These are phyloP conservation scores for Calonectria fujianensis DNA, from an alignment of 2,329 filamentous ascomycete genomes.

Conservation along the genomic window DNA sequence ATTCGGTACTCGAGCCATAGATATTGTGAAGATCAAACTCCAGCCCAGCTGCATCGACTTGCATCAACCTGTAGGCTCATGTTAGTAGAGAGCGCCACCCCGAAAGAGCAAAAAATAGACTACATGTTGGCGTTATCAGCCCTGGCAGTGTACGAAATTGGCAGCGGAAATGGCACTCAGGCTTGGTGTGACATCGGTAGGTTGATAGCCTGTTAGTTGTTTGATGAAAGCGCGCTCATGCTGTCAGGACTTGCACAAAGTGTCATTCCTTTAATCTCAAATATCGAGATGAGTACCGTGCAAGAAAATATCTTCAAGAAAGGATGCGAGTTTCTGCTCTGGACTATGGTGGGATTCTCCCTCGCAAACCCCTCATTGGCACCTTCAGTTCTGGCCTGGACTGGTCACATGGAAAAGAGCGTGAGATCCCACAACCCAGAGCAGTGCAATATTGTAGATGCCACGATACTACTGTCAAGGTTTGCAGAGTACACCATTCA, in stretches of 20 bases:
- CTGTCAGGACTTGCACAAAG: not conserved
- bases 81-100: not conserved
- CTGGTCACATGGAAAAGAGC: not conserved
- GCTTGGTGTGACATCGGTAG: constrained; percentile 21
- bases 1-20: constrained; percentile 1
- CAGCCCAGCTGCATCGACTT: not conserved
- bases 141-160: not conserved
- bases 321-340: not conserved
- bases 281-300: not conserved
- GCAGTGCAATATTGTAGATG: not conserved
- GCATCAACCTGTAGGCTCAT: constrained; percentile 11
- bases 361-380: not conserved
- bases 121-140: constrained; percentile 7
- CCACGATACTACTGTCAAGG: not conserved
- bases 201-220: not conserved
- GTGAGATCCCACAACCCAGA: not conserved
- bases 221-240: not conserved
- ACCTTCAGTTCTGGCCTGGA: not conserved
- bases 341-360: not conserved
- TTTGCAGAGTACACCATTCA: not conserved
- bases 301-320: not conserved
- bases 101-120: not conserved
- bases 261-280: not conserved
- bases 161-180: constrained; percentile 9
- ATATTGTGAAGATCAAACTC: not conserved